Base-by-base conservation (phyloP, 306 rosid genomes). In the Luffa acutangula region DNA sequence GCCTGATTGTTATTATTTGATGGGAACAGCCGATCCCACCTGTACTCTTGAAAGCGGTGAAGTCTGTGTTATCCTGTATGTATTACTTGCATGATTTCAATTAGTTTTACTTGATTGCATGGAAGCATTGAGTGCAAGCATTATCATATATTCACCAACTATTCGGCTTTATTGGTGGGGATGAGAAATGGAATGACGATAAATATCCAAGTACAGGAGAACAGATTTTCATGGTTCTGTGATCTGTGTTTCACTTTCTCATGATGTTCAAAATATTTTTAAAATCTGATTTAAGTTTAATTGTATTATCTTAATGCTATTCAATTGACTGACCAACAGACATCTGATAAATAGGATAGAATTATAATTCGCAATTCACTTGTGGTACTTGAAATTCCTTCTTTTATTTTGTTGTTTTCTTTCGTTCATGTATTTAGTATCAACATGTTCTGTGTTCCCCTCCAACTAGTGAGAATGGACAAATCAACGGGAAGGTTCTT, bases 21-120 rank as follows among this genome's bases (percentile, higher is more conserved):
- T 91, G 97, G 98, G 98, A 49, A 91, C 98, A 78, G 92, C 80
- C 36, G 98, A 91, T 84, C 98, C 97, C 39, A 93, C 96, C 2
- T 83, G 88, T 51, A 48, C 48, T 21, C 87, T 93, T 3, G 41
- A 86, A 78, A 77, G 52, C 34, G 82, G 78, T 86, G 82, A 93
- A 93, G 96, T 93, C 77, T 91, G 97, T 36, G 20, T 93, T 34
- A 86, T 90, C 63, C 93, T 86, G 98, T 93, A 90, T 46, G 97
- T 80, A 9, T 25, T 46, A 51, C 74, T 10, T 62, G 15, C 54
- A 2, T 43, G 18, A 48, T 20, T 15, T 59, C 79, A 53, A 37
- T 76, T 34, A 2, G 43, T 53, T 5, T 76, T 52, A 36, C 66
- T 52, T 56, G 17, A 43, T 76, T 17, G 14, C 36, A 76, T 76